phyloP scores from a whole-genome alignment of 2,329 filamentous ascomycete species.

The Ophiostoma populinum region DNA sequence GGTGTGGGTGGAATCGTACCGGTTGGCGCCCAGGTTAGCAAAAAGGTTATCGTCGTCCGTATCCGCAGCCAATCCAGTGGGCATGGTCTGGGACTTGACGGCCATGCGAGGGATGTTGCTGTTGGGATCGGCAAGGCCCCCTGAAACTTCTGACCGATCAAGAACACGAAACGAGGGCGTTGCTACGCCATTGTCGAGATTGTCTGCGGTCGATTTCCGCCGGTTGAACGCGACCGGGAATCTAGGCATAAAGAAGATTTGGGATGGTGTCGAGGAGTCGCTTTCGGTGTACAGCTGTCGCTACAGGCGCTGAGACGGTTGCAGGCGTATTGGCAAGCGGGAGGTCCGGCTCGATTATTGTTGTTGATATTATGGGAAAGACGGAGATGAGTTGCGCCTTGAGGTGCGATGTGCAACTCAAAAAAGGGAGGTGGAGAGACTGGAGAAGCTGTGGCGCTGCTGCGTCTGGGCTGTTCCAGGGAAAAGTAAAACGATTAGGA shows the following conservation, averaged over 20 bases:
- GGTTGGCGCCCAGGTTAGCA: conserved; percentile 33
- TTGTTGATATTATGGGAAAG: too few species aligned
- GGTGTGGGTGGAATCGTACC: conserved; percentile 22
- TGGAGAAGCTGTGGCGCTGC: too few species aligned
- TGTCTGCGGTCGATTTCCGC: conserved; percentile 42
- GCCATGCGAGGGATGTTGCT: conserved; percentile 23
- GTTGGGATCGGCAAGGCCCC: conserved; percentile 26
- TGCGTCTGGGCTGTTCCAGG: background rate
- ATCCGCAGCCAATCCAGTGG: conserved; percentile 19
- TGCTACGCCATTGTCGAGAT: conserved; percentile 33
- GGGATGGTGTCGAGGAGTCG: too few species aligned
- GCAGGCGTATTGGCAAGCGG: too few species aligned
- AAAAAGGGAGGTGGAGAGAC: background rate
- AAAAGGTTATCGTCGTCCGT: conserved; percentile 38
- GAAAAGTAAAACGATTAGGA: background rate
- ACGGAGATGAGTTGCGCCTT: background rate
- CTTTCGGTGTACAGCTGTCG: too few species aligned
- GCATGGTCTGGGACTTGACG: conserved; percentile 20
- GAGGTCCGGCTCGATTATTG: too few species aligned
- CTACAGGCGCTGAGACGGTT: too few species aligned
- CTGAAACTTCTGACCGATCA: conserved; percentile 30
- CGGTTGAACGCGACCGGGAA: conserved; percentile 40
- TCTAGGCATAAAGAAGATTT: conserved; percentile 37
- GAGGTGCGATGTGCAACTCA: background rate
- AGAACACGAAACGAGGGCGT: conserved; percentile 41